A percentile compares a stretch with the other conserved stretches of the same genome.
phyloP scores from a whole-genome alignment of 768 basidiomycete genomes.

The Boletus fagicola region DNA sequence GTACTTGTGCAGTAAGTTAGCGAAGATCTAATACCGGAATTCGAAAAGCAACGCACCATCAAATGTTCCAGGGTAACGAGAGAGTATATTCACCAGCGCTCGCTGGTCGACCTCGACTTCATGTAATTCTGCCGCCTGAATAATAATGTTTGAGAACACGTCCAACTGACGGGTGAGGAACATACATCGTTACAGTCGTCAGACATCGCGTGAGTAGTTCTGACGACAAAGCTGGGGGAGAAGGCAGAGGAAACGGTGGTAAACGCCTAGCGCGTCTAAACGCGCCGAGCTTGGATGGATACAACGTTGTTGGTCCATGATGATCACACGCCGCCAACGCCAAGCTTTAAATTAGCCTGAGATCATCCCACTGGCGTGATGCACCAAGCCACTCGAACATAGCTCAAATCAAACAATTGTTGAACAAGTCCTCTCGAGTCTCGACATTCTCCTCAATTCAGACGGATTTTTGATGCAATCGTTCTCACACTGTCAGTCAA shows the following conservation, averaged over 20 bases:
- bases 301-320: constrained; percentile 9
- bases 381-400: neutral
- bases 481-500: neutral
- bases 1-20: neutral
- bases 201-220: neutral
- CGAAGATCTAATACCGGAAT: neutral
- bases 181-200: neutral
- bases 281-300: neutral
- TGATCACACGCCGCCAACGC: neutral
- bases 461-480: neutral
- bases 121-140: neutral
- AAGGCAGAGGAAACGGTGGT: neutral
- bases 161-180: neutral
- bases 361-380: neutral
- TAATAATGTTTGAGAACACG: neutral
- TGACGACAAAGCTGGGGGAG: neutral
- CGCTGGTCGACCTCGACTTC: constrained; percentile 20
- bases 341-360: neutral
- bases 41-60: constrained; percentile 3
- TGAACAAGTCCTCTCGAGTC: neutral
- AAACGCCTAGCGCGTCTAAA: neutral
- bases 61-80: constrained; percentile 18
- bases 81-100: constrained; percentile 17
- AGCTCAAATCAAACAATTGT: neutral
- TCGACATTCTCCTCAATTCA: neutral